Evolutionary conservation across 768 basidiomycete species (phyloP), one percentile per base, ranked within the genome.

Genomic region (Cystobasidium onofrii): DNA sequence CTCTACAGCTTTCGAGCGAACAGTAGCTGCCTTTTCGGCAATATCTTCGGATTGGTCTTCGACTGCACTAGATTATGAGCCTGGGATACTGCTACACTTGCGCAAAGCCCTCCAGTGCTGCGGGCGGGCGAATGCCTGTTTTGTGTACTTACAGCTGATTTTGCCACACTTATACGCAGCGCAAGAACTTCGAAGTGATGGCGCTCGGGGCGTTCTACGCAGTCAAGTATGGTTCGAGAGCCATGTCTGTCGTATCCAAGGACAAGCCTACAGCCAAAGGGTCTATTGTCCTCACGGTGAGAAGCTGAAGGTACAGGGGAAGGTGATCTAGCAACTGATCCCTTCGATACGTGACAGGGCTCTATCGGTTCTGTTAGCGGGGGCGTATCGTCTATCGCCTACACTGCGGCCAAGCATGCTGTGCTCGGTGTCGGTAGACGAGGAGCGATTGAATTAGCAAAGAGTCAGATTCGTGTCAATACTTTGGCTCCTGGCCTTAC

Each of bases 181-280:
- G 57, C 29, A 27, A 34, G 20, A 2, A 7, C 6, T 60, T 29
- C 23, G 57, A 60, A 34, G 57, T 60, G 20, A 60, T 60, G 57
- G 57, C 57, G 3, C 57, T 60, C 9, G 57, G 57, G 10, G 57
- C 57, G 3, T 60, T 60, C 33, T 60, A 60, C 33, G 57, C 57
- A 29, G 57, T 60, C 29, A 60, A 60, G 57, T 20, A 60, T 29
- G 57, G 57, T 13, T 60, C 57, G 57, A 12, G 33, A 60, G 57
- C 57, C 13, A 60, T 60, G 57, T 25, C 57, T 17, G 57, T 60
- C 57, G 33, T 34, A 23, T 60, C 57, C 4, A 60, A 60, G 27
- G 29, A 34, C 6, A 60, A 60, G 33, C 25, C 57, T 29, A 23
- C 15, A 2, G 57, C 57, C 6, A 60, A 23, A 60, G 57, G 57